A percentile compares a stretch with the other conserved stretches of the same genome.
Evolutionary conservation across 2,329 filamentous ascomycete species (phyloP).

Genomic region (Fusarium staphyleae): DNA sequence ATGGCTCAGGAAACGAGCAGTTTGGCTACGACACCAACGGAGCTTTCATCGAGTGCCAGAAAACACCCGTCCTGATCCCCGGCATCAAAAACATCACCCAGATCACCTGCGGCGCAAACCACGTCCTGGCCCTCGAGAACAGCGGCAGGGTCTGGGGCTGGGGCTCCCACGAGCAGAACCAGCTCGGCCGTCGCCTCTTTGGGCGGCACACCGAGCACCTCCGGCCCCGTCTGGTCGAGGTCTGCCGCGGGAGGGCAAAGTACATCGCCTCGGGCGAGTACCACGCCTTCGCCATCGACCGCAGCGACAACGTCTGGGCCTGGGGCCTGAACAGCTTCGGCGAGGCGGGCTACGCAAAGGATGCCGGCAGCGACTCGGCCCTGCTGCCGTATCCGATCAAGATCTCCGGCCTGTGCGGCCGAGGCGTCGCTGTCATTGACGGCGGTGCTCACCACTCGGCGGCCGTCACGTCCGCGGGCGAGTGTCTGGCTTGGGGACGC

Average conservation of each 20-base stretch:
- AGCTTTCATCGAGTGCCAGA: constrained; percentile 53
- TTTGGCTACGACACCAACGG: constrained; percentile 55
- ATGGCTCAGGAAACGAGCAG: constrained; percentile 51
- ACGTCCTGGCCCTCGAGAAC: constrained; percentile 67
- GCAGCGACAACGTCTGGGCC: constrained; percentile 70
- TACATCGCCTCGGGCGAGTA: constrained; percentile 72
- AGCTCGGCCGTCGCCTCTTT: constrained; percentile 58
- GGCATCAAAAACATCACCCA: constrained; percentile 65
- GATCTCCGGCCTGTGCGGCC: constrained; percentile 66
- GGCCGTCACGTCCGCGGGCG: constrained; percentile 57
- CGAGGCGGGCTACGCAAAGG: constrained; percentile 64
- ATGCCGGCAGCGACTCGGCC: constrained; percentile 53
- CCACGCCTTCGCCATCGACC: constrained; percentile 76
- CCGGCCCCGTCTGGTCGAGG: constrained; percentile 2
- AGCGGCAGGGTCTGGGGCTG: constrained; percentile 50
- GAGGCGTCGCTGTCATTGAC: constrained; percentile 67
- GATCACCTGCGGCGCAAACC: constrained; percentile 69
- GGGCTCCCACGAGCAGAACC: constrained; percentile 51
- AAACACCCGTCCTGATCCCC: constrained; percentile 56
- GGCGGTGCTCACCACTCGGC: constrained; percentile 75
- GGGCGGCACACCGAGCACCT: constrained; percentile 50
- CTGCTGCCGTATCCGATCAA: constrained; percentile 63
- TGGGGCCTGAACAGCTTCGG: constrained; percentile 87
- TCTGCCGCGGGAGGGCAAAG: constrained; percentile 55
- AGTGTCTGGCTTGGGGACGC: constrained; percentile 62